Base-by-base conservation (phyloP, 768 basidiomycete species). In the Serpula lacrymans region DNA sequence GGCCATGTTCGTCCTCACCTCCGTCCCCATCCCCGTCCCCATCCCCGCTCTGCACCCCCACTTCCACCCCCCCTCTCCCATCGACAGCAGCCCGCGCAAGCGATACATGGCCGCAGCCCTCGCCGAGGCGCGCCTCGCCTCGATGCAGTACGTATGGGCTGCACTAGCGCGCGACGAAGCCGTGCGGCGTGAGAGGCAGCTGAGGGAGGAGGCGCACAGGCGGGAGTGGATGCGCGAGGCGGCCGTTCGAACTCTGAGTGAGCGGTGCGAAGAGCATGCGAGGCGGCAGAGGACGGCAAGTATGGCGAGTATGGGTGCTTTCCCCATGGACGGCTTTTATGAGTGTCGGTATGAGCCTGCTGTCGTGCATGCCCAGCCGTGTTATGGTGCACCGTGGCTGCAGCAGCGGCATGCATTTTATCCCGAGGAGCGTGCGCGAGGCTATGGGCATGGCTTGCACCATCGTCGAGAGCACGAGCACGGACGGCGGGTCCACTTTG, bases 81-180 rank as follows among this genome's bases (percentile, higher is more conserved):
- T 28, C 36, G 20, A 33, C 31, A n/a, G n/a, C 1, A 31, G 36
- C 27, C 52, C 64, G 24, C 61, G 64, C 17, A 57, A 65, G 17
- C 60, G 55, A 18, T 70, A 70, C 46, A 49, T 68, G 20, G 57
- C 60, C 31, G n/a, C n/a, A n/a, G 65, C 69, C 18, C 49, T 68
- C 17, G 64, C 66, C 6, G 55, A 62, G 39, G 62, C 60, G 14
- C 57, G 59, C 42, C 58, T 64, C 34, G 66, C 69, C 5, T 64
- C 69, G 47, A 58, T 58, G 11, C 62, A 67, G 29, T 67, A 64
- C 27, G 60, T 57, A 5, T 9, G 9, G 9, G 9, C 33, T 18
- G 16, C 20, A 34, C 33, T 34, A 34, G 12, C n/a, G n/a, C n/a
- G n/a, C n/a, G n/a, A n/a, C n/a, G n/a, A n/a, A n/a, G n/a, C n/a